A percentile compares a stretch with the other conserved stretches of the same genome.
Conservation (phyloP, 192 early-diverging fungal species). For the Gamsiella multidivaricata region DNA sequence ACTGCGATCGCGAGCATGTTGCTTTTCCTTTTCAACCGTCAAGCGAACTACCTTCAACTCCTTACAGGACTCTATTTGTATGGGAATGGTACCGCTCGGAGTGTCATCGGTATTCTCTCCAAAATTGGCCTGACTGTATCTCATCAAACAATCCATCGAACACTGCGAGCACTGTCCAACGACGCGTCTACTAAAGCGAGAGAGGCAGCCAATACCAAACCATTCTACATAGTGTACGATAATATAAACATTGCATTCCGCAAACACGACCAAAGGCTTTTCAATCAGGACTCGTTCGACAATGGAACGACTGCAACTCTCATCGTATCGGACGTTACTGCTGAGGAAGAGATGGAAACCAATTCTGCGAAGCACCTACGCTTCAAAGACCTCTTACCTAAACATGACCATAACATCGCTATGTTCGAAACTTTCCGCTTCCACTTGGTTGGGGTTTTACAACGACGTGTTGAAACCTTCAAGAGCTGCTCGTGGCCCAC, state of each 20-base stretch:
- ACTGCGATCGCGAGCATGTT: too few relatives aligned
- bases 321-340: not conserved
- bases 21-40: too few relatives aligned
- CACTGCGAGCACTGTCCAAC: too few relatives aligned
- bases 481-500: too few relatives aligned
- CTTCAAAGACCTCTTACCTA: not conserved
- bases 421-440: not conserved
- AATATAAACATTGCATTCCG: constrained; percentile 2
- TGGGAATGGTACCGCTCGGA: too few relatives aligned
- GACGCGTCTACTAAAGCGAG: too few relatives aligned
- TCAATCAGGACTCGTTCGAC: not conserved
- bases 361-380: not conserved
- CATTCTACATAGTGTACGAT: constrained; percentile 12
- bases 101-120: too few relatives aligned
- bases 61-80: too few relatives aligned
- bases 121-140: too few relatives aligned
- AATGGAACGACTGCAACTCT: constrained; percentile 12
- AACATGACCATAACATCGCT: not conserved
- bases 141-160: too few relatives aligned
- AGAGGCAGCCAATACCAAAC: too few relatives aligned
- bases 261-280: constrained; percentile 12
- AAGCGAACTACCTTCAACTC: too few relatives aligned
- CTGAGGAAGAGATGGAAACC: not conserved
- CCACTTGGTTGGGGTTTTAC: not conserved
- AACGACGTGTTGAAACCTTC: not conserved